Base-by-base conservation (phyloP, 2,329 filamentous ascomycete species). In the Cryphonectria naterciae region DNA sequence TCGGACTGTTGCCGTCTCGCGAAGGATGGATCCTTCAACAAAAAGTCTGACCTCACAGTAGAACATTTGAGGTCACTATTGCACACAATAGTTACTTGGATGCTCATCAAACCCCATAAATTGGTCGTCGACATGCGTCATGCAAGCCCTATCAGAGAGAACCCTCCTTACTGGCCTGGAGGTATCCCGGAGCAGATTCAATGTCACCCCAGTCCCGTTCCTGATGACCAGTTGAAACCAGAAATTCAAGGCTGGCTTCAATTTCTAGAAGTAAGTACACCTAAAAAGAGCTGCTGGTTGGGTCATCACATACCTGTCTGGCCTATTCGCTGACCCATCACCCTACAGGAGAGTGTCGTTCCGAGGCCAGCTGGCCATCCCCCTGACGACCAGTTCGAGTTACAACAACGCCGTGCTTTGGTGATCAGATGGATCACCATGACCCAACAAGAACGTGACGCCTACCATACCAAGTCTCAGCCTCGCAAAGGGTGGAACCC, bases 131-230 rank as follows among this genome's bases (percentile, higher is more conserved):
- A 61, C 32, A 37, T 61, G 35, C 6, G 4, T 39, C 13, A 28
- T 39, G 28, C 17, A 13, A n/a, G 25, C 4, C 39, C 25, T 39
- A 19, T 28, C 35, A 67, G 65, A 43, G 13, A 32, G 4, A 67
- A 67, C 22, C 65, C 65, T 25, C 52, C 65, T n/a, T 67, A 67
- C 22, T 67, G 65, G 65, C 52, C 65, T 15, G 65, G 65, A 13
- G 65, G 65, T 37, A 35, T 67, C 6, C 65, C 65, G 4, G 25
- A 8, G 10, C 32, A 67, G 37, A 49, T 67, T 46, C 65, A 37
- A n/a, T 67, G 54, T 25, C 65, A 67, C 19, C 19, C 15, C 4
- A n/a, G 41, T 2, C 54, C 65, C 13, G 46, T 67, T 19, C 25
- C 65, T 52, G 22, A 22, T 22, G 65, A 67, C 7, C 5, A 32